Conservation (phyloP, 2,329 filamentous ascomycete species). For the Aureobasidium sp. region DNA sequence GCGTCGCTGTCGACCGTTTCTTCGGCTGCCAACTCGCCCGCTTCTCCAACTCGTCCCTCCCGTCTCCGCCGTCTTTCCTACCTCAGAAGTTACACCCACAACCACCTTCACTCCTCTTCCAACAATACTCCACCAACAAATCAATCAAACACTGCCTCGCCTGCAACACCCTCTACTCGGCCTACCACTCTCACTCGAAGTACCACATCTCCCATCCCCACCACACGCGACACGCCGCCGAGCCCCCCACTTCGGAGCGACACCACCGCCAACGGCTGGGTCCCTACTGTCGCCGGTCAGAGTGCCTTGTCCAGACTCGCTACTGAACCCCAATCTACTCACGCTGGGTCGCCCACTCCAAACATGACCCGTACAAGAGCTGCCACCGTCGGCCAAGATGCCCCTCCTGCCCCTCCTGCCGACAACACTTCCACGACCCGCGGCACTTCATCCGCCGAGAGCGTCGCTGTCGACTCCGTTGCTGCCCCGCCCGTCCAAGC, state of each 20-base stretch:
- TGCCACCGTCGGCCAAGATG: constrained; percentile 23
- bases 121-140: background rate
- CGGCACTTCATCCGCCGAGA: background rate
- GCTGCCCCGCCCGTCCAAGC: constrained; percentile 11
- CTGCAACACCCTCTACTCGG: background rate
- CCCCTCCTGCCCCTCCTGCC: too few relatives aligned
- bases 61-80: constrained; percentile 62
- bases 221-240: constrained; percentile 10
- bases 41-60: constrained; percentile 43
- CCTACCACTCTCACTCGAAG: constrained; percentile 15
- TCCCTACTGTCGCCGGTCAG: constrained; percentile 38
- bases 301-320: constrained; percentile 34
- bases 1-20: constrained; percentile 34
- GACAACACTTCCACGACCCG: too few relatives aligned
- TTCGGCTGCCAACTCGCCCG: constrained; percentile 22
- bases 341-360: constrained; percentile 17
- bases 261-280: constrained; percentile 30
- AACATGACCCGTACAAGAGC: constrained; percentile 32
- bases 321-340: constrained; percentile 24
- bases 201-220: constrained; percentile 14
- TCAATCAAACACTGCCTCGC: background rate
- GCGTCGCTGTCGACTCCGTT: constrained; percentile 7
- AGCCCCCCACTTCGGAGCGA: constrained; percentile 7
- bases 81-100: constrained; percentile 61
- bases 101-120: constrained; percentile 43